Conservation (phyloP, 2,329 filamentous ascomycete species). For the Trichocomaceae sp. region DNA sequence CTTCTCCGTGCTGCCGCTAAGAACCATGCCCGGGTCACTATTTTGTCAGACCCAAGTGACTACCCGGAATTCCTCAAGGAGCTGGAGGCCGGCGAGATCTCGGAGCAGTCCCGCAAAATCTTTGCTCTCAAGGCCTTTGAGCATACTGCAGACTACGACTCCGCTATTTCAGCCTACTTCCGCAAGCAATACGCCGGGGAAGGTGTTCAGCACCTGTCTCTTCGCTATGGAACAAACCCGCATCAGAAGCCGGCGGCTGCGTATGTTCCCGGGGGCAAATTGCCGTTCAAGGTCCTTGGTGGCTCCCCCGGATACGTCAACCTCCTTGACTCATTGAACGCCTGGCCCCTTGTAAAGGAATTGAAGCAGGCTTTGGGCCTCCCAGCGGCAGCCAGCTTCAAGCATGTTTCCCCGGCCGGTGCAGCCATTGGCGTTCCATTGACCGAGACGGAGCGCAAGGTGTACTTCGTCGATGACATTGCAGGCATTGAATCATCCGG, state of each 20-base stretch:
- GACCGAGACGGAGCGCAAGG: constrained; percentile 81
- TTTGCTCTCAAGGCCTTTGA: constrained; percentile 98
- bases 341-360: constrained; percentile 95
- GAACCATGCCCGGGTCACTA: constrained; percentile 93
- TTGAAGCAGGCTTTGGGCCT: constrained; percentile 79
- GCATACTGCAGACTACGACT: constrained; percentile 95
- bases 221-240: constrained; percentile 94
- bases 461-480: constrained; percentile 98
- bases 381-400: constrained; percentile 94
- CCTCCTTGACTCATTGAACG: constrained; percentile 89
- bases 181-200: constrained; percentile 89
- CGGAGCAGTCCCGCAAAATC: constrained; percentile 73
- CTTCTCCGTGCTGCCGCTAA: constrained; percentile 94
- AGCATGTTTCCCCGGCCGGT: constrained; percentile 95
- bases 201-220: constrained; percentile 71
- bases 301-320: constrained; percentile 96
- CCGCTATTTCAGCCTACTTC: constrained; percentile 93
- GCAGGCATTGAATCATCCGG: constrained; percentile 76
- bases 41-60: constrained; percentile 87
- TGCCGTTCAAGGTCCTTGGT: constrained; percentile 92
- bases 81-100: constrained; percentile 77
- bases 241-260: constrained; percentile 96
- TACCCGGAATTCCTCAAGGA: constrained; percentile 92
- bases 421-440: constrained; percentile 89
- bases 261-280: constrained; percentile 61